Conservation (phyloP, 805 yeast species). For the Ogataea trehalophila region DNA sequence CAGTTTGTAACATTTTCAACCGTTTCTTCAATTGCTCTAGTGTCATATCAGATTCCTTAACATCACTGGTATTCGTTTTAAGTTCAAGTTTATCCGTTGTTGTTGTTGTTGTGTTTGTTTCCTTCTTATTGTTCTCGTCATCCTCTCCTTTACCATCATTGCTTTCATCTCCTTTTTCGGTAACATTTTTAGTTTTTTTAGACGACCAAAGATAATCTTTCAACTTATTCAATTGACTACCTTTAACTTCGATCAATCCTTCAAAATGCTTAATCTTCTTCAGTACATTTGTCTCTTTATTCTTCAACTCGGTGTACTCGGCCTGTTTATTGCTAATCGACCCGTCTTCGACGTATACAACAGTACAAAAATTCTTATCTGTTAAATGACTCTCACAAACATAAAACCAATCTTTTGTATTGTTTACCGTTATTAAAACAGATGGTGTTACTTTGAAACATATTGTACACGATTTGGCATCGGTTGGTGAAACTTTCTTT, state of each 20-base stretch:
- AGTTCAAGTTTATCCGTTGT: no score
- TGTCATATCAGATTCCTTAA: conserved; percentile 7
- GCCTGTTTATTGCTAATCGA: conserved; percentile 14
- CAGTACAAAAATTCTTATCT: conserved; percentile 40
- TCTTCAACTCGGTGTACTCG: conserved; percentile 19
- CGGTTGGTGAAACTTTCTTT: conserved; percentile 38
- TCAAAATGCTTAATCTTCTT: conserved; percentile 35
- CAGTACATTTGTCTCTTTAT: conserved; percentile 21
- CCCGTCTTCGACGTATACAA: conserved; percentile 30
- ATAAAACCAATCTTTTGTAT: conserved; percentile 45
- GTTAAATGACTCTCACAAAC: conserved; percentile 43
- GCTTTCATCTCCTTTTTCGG: conserved; percentile 8
- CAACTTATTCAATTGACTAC: conserved; percentile 23
- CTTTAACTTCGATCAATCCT: conserved; percentile 15
- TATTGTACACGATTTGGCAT: conserved; percentile 41
- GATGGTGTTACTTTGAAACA: conserved; percentile 46
- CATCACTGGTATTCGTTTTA: neutral
- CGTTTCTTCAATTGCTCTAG: conserved; percentile 5
- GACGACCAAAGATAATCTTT: conserved; percentile 23
- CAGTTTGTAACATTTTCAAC: conserved; percentile 4
- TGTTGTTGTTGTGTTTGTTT: neutral
- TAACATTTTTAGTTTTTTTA: conserved; percentile 6
- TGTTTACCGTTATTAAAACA: conserved; percentile 39
- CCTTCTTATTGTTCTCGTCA: conserved; percentile 1
- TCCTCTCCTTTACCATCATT: conserved; percentile 2